Evolutionary conservation across 371 early-diverging fungal genomes (phyloP).

Genomic region (Rhizopus delemar): DNA sequence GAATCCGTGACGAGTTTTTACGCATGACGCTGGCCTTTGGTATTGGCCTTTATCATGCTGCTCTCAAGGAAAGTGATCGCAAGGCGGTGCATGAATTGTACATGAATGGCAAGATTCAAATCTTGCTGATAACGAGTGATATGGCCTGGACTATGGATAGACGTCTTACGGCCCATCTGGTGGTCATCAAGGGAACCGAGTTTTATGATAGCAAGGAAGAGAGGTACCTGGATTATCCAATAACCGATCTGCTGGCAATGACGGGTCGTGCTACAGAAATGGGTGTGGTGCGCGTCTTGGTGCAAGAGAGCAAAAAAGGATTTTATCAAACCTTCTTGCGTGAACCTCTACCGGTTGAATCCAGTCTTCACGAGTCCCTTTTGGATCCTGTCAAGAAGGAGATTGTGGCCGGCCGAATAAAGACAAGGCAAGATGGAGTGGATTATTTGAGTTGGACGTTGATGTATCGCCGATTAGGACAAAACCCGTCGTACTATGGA

Average conservation of each 20-base stretch:
- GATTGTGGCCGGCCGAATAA: conserved; percentile 83
- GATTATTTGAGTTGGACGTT: conserved; percentile 96
- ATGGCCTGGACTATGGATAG: conserved; percentile 99
- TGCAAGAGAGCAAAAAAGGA: conserved; percentile 89
- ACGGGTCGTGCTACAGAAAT: conserved; percentile 98
- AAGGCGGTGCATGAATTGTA: conserved; percentile 93
- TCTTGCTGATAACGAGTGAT: conserved; percentile 96
- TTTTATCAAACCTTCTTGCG: conserved; percentile 96
- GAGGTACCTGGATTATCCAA: conserved; percentile 92
- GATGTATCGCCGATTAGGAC: conserved; percentile 83
- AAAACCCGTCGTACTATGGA: conserved; percentile 95
- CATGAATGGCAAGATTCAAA: conserved; percentile 88
- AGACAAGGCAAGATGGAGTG: conserved; percentile 86
- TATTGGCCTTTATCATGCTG: conserved; percentile 98
- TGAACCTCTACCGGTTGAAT: conserved; percentile 91
- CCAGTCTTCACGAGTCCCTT: conserved; percentile 67
- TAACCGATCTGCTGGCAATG: conserved; percentile 98
- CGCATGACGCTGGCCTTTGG: conserved; percentile 87
- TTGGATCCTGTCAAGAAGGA: conserved; percentile 91
- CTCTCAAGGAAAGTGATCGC: conserved; percentile 88
- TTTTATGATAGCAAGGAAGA: conserved; percentile 89
- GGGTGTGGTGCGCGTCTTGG: conserved; percentile 86
- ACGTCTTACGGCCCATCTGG: conserved; percentile 92
- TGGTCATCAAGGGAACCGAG: conserved; percentile 98
- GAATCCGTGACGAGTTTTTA: conserved; percentile 78